Percentiles rank a stretch among this genome's conserved stretches.
Conservation (phyloP, 352 stramenopile genomes). For the Phytophthora aleatoria region DNA sequence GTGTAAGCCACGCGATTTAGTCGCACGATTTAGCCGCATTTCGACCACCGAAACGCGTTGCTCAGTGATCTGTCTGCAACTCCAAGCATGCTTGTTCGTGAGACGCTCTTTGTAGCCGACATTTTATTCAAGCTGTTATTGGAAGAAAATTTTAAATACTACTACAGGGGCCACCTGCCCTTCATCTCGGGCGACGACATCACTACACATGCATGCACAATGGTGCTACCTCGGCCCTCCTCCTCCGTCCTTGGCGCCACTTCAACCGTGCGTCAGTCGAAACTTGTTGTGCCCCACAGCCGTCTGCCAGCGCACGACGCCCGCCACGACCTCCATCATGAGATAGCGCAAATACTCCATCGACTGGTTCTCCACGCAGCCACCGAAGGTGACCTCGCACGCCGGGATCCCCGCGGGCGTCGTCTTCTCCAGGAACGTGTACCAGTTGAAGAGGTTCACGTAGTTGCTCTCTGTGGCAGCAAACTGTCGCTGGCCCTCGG, state of each 20-base stretch:
- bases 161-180: conserved; percentile 10
- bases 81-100: no score
- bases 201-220: conserved; percentile 23
- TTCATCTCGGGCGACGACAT: conserved; percentile 17
- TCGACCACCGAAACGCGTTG: no score
- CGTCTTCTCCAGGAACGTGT: conserved; percentile 66
- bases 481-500: conserved; percentile 46
- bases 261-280: conserved; percentile 41
- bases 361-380: conserved; percentile 53
- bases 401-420: conserved; percentile 24
- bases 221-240: neutral
- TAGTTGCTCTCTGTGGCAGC: conserved; percentile 54
- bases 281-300: conserved; percentile 62
- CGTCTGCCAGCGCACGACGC: conserved; percentile 70
- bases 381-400: conserved; percentile 74
- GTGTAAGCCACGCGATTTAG: no score
- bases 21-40: no score
- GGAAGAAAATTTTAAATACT: conserved; percentile 29
- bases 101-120: neutral
- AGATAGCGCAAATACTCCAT: conserved; percentile 66
- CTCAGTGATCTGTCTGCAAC: no score
- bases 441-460: conserved; percentile 76
- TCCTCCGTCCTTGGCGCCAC: neutral
- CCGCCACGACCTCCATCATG: conserved; percentile 67
- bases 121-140: conserved; percentile 2